phyloP scores from a whole-genome alignment of 352 stramenopile genomes.

The Phytopythium cucurbitacearum region DNA sequence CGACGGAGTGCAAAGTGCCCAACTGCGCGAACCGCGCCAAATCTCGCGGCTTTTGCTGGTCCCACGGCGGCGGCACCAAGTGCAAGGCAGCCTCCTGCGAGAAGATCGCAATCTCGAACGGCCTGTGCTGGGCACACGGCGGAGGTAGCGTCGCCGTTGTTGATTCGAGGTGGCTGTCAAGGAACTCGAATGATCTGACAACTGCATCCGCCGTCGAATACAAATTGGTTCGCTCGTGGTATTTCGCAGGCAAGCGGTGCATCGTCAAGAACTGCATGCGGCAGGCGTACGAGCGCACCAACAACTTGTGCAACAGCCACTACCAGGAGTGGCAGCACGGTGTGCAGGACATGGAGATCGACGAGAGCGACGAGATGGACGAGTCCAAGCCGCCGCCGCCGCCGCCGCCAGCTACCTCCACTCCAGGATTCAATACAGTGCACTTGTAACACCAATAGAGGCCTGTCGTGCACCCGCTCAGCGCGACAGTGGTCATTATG shows the following conservation, averaged over 20 bases:
- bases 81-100: slow-evolving; percentile 55
- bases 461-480: no score
- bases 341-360: no score
- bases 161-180: no score
- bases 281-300: slow-evolving; percentile 72
- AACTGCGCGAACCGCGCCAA: slow-evolving; percentile 74
- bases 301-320: slow-evolving; percentile 69
- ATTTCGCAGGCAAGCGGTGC: slow-evolving; percentile 41
- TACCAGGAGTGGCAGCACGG: slow-evolving; percentile 30
- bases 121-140: slow-evolving; percentile 66
- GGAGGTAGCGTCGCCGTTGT: slow-evolving; percentile 25
- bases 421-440: no score
- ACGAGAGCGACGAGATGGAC: no score
- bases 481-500: no score
- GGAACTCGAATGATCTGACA: no score
- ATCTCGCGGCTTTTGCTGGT: slow-evolving; percentile 77
- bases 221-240: no score
- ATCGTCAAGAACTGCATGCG: slow-evolving; percentile 47
- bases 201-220: no score
- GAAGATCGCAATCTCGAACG: slow-evolving; percentile 77
- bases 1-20: slow-evolving; percentile 56
- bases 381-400: no score
- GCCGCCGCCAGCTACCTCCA: no score
- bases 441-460: no score
- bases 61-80: slow-evolving; percentile 72